phyloP scores from a whole-genome alignment of 2,329 filamentous ascomycete genomes.

The Ophiostoma sp. region DNA sequence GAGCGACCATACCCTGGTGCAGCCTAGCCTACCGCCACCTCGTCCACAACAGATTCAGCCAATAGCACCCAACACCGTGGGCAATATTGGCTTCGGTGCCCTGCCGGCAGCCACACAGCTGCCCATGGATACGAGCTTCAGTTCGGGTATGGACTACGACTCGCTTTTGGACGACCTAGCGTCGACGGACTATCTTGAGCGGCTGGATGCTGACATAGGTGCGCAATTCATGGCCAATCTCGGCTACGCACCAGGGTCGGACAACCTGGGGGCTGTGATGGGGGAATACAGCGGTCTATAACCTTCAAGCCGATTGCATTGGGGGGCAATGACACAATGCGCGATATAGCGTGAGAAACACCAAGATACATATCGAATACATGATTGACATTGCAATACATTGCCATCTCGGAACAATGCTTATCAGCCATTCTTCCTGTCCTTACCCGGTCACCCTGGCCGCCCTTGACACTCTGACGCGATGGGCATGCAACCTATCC shows the following conservation, averaged over 20 bases:
- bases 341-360: neutral
- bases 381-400: neutral
- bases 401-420: neutral
- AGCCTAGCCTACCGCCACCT: neutral
- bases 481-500: too few relatives aligned
- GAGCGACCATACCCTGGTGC: neutral
- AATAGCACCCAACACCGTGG: neutral
- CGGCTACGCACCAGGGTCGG: slow-evolving; percentile 53
- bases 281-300: slow-evolving; percentile 34
- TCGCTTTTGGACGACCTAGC: slow-evolving; percentile 49
- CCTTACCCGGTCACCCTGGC: neutral
- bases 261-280: slow-evolving; percentile 29
- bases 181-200: slow-evolving; percentile 45
- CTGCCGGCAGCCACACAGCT: neutral
- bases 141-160: slow-evolving; percentile 42
- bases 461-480: neutral
- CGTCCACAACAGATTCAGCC: neutral
- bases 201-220: slow-evolving; percentile 44
- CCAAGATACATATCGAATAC: neutral
- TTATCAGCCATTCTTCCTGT: neutral
- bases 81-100: neutral
- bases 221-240: slow-evolving; percentile 62
- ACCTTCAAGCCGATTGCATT: neutral
- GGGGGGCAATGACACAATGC: too few relatives aligned
- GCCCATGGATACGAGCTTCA: neutral